Base-by-base conservation (phyloP, 2,329 filamentous ascomycete genomes). In the Ophiostoma quercus region DNA sequence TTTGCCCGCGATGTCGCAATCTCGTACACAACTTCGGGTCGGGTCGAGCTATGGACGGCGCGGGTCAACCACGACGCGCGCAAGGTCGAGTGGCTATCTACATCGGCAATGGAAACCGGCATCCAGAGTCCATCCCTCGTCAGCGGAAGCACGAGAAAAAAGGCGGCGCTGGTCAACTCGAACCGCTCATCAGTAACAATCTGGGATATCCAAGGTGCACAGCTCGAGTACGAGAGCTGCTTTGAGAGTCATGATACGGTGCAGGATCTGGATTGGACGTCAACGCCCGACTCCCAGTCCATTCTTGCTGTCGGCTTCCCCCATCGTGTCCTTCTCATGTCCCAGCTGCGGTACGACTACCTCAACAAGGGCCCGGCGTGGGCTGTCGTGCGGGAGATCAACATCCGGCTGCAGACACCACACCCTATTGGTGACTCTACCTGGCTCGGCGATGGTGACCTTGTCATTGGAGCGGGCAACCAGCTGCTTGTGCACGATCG, bases 401-500 rank as follows among this genome's bases (percentile, higher is more conserved):
- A 85, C 75, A 94, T 93, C 71, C 85, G 90, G 72, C 89, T 94
- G 71, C 82, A 93, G 51, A 96, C 93, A 14, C 92, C 93, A 37
- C 92, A 97, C 77, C 91, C 92, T 0, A 96, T 97, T 67, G 94
- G 93, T 1, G 94, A 97, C 77, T 96, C 93, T 0, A 92, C 92
- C 19, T 99, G 95, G 95, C 82, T 97, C 14, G 88, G 89, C 37
- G 89, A 91, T 75, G 94, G 94, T 0, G 89, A 94, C 75, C 84
- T 99, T 14, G 89, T 96, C 6, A 89, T 98, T 70, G 94, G 93
- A 0, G 88, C 93, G 8, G 95, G 95, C 0, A 97, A 97, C 76
- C 94, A 97, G 76, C 83, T 99, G 14, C 94, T 97, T 77, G 84
- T 96, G 7, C 90, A 94, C 76, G 91, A 92, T 74, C 88, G 94